A percentile compares a stretch with the other conserved stretches of the same genome.
Conservation (phyloP, 352 stramenopile species). For the Pythium coloratum region DNA sequence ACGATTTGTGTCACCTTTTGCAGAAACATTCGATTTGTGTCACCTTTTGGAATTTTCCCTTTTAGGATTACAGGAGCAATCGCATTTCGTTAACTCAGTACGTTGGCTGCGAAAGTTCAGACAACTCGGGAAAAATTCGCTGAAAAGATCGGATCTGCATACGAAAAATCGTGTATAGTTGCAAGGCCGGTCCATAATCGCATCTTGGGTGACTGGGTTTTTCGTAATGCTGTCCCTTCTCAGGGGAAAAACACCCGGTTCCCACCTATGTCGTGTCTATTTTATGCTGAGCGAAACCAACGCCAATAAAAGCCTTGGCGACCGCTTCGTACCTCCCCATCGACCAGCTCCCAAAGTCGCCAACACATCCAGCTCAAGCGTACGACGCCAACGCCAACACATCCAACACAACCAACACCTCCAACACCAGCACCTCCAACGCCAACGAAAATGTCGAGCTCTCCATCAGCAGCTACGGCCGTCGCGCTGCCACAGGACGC, state of each 20-base stretch:
- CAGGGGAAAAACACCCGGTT: not conserved
- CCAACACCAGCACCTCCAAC: not conserved
- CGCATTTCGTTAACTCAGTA: no score
- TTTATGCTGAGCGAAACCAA: constrained; percentile 1
- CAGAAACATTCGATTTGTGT: no score
- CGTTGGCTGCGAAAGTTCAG: no score
- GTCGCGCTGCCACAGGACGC: not conserved
- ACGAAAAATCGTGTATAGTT: not conserved
- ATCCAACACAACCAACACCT: no score
- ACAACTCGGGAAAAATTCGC: no score
- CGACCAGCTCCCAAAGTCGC: not conserved
- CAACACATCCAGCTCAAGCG: not conserved
- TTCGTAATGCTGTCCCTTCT: constrained; percentile 4
- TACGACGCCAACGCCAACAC: not conserved
- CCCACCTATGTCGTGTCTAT: constrained; percentile 4
- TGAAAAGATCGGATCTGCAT: no score
- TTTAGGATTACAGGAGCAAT: not conserved
- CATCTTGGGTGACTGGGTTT: not conserved
- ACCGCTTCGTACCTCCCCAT: not conserved
- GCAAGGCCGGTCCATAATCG: not conserved
- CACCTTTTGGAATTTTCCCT: constrained; percentile 1
- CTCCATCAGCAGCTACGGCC: constrained; percentile 2
- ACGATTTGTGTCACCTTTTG: constrained; percentile 2
- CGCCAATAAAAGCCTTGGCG: not conserved
- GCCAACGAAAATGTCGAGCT: constrained; percentile 10